These are phyloP conservation scores for Arachis hypogaea DNA, from an alignment of 306 rosid species.

Conservation along the genomic window DNA sequence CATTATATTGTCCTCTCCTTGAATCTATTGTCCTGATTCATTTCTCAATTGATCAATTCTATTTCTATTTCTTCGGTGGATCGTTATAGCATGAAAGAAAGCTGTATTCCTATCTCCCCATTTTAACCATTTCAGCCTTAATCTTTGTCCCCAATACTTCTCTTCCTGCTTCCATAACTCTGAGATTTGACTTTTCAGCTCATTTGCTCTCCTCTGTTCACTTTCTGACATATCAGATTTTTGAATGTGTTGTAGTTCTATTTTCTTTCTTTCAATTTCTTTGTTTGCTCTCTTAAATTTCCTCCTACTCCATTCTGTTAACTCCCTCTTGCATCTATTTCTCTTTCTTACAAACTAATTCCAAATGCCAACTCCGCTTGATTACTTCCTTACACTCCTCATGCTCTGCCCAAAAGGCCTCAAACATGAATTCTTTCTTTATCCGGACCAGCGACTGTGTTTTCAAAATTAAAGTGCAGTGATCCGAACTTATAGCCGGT, in stretches of 20 bases:
- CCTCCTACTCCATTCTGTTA: neutral
- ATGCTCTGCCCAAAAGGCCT: neutral
- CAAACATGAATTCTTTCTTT: neutral
- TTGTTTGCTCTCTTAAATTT: neutral
- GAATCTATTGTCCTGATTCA: too few relatives aligned
- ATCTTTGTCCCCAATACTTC: too few relatives aligned
- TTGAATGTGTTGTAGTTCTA: too few relatives aligned
- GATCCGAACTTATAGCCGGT: neutral
- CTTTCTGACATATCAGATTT: too few relatives aligned
- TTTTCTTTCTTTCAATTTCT: neutral
- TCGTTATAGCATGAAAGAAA: neutral
- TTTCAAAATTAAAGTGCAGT: neutral
- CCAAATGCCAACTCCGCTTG: neutral
- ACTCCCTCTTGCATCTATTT: too few relatives aligned
- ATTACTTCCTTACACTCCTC: neutral
- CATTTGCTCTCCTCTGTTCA: too few relatives aligned
- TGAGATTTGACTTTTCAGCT: too few relatives aligned
- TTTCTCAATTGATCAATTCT: neutral
- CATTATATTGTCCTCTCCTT: too few relatives aligned
- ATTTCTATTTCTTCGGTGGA: neutral
- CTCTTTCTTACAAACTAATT: too few relatives aligned
- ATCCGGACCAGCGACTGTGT: neutral
- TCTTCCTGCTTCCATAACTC: too few relatives aligned
- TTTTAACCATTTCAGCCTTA: too few relatives aligned
- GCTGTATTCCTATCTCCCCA: neutral